Evolutionary conservation across 2,329 filamentous ascomycete species (phyloP), one percentile per base, ranked within the genome.

Genomic region (Ophiostoma triangulosporum): DNA sequence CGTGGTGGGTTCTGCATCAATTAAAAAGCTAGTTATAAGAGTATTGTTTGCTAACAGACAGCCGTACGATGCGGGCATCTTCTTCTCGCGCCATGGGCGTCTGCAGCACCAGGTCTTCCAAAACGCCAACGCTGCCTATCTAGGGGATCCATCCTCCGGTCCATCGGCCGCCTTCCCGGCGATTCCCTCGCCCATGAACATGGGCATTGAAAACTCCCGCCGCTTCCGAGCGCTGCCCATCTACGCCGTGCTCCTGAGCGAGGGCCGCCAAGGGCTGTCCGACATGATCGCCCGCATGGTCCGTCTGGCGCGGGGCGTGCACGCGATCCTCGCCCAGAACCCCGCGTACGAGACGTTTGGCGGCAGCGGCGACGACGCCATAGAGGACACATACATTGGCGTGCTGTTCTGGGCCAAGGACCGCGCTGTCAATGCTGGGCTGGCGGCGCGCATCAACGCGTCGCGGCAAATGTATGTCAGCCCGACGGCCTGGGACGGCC

Each of bases 1-100:
- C 60, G 88, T 95, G 46, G 80, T 83, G 66, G 56, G 78, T 74
- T 4, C 14, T 11, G 17, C 15, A 17, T 26, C 27, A 27, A 14
- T n/a, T 17, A 29, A 22, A 45, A 40, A 24, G 9, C 20, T 24
- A 17, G 8, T 38, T 35, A 26, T 24, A 32, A 54, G 32, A 35
- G 7, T 24, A 29, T 12, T 26, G 26, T 17, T 17, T 31, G 26
- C 33, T 27, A 31, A 27, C 33, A 15, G n/a, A 6, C 52, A 82
- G 75, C 90, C 91, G 0, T 96, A 96, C 62, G 91, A 96, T 66
- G 90, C 84, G 62, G 91, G 90, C 43, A 84, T 96, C 67, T 94
- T 95, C 73, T 78, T 95, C 61, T 88, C 83, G 51, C 79, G 81
- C 17, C 78, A 85, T 57, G 69, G 77, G 7, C 61, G 68, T 3